Evolutionary conservation across 225 moss, liverwort and hornwort genomes (phyloP).

Genomic region (Sphagnum contortum): DNA sequence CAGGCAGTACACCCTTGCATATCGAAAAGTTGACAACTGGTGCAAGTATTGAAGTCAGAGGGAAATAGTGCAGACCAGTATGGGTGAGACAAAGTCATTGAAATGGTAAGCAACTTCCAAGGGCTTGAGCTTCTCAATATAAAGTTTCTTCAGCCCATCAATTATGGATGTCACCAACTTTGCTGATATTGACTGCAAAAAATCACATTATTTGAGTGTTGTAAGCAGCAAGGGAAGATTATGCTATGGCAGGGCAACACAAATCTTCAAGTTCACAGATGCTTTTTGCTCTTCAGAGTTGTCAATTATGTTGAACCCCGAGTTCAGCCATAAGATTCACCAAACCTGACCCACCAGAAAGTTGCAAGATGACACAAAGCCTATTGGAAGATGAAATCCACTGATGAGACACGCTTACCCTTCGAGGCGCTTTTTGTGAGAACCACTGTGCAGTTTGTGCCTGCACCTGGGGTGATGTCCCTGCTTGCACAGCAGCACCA

Average conservation of each 20-base stretch:
- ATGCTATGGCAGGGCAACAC: neutral
- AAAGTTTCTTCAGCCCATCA: conserved; percentile 93
- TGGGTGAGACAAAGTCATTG: conserved; percentile 91
- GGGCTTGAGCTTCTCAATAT: conserved; percentile 90
- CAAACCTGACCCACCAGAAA: neutral
- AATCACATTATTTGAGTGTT: neutral
- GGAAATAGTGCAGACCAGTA: conserved; percentile 38
- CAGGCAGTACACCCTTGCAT: conserved; percentile 3
- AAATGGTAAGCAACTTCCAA: conserved; percentile 84
- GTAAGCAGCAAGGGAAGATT: neutral
- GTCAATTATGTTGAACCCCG: neutral
- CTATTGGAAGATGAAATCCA: neutral
- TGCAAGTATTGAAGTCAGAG: neutral
- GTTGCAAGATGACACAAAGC: neutral
- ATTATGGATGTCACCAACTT: conserved; percentile 81
- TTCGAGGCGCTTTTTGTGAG: conserved; percentile 62
- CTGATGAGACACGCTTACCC: conserved; percentile 31
- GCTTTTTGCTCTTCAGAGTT: neutral
- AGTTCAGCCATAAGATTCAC: neutral
- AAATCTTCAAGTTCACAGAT: neutral
- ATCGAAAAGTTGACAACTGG: neutral
- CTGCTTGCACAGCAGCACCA: conserved; percentile 21
- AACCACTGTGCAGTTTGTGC: conserved; percentile 84
- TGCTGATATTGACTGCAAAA: conserved; percentile 60
- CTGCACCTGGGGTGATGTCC: conserved; percentile 32